Percentiles rank a stretch among this genome's conserved stretches.
Conservation (phyloP, 805 yeast species). For the Cyberlindnera meyerae region DNA sequence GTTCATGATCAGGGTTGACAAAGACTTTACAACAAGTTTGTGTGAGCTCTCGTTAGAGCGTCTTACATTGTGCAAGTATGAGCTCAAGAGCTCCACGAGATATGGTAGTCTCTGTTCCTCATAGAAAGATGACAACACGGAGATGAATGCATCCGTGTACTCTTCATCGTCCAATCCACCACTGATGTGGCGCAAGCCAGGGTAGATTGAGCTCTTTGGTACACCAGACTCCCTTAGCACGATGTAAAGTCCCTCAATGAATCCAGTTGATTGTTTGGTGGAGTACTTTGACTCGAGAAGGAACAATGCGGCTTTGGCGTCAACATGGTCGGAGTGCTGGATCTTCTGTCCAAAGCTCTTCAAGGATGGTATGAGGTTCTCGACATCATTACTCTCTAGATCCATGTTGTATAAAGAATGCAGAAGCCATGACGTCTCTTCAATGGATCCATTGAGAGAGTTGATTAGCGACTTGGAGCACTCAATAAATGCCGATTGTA, state of each 20-base stretch:
- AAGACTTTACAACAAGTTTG: conserved; percentile 11
- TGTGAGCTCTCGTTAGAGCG: conserved; percentile 10
- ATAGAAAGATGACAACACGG: conserved; percentile 18
- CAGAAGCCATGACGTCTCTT: conserved; percentile 29
- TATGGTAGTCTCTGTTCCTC: conserved; percentile 10
- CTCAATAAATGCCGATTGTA: conserved; percentile 10
- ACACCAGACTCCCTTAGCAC: conserved; percentile 27
- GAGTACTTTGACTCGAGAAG: conserved; percentile 24
- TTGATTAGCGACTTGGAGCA: conserved; percentile 9
- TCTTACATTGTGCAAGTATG: conserved; percentile 10
- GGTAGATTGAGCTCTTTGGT: too few relatives aligned
- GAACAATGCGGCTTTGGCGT: conserved; percentile 26
- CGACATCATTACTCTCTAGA: conserved; percentile 5
- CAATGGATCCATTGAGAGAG: neutral
- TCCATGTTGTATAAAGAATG: conserved; percentile 24
- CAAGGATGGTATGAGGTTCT: conserved; percentile 7
- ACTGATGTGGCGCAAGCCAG: too few relatives aligned
- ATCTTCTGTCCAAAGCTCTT: conserved; percentile 13
- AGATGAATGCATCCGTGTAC: conserved; percentile 17
- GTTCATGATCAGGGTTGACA: conserved; percentile 12
- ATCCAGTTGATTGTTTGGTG: conserved; percentile 19
- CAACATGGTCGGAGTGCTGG: conserved; percentile 8
- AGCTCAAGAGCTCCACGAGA: conserved; percentile 4
- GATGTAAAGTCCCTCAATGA: conserved; percentile 32
- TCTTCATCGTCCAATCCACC: conserved; percentile 20